Base-by-base conservation (phyloP, 805 yeast genomes). In the Saccharomycopsis sp. region DNA sequence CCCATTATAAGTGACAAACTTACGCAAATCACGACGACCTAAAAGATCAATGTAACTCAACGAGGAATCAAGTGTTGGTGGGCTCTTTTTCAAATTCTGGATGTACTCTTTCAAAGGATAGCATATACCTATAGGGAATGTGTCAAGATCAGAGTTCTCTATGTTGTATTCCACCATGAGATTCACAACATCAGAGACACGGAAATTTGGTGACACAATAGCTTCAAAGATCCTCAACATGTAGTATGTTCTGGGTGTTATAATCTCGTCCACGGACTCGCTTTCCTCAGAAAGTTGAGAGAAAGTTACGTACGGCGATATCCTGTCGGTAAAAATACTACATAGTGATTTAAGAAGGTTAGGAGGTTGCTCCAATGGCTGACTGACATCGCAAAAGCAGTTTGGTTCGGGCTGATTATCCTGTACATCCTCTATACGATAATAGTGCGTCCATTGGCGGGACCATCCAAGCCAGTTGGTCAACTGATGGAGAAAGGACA, bases 391-490 rank as follows among this genome's bases (percentile, higher is more conserved):
- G n/a, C 37, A 62, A 9, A 15, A 14, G 29, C 24, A 53, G 23
- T 7, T 50, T 12, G 12, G 37, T 29, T 29, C 12, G 12, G 37
- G 9, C 18, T 54, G 9, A 1, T n/a, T 20, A 15, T 24, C 37
- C 29, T 24, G 54, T 34, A 56, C 23, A 34, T 53, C 57, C 4
- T 74, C 73, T 2, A 71, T 63, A 63, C 69, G 71, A 66, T 91
- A 89, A 63, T 82, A 83, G 1, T 69, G 64, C 21, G 71, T 67
- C 97, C 96, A 88, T 0, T 64, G 58, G 1, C 75, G 81, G 9
- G 84, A 79, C 96, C 96, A 88, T 3, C 87, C 83, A 81, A 85
- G 80, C 84, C 89, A 81, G 12, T 74, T 63, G 0, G 85, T 77
- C 14, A 88, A 66, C 62, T 85, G 86, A 0, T 84, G 73, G n/a